phyloP scores from a whole-genome alignment of 495 filamentous ascomycete genomes.

The Tuber indicum region DNA sequence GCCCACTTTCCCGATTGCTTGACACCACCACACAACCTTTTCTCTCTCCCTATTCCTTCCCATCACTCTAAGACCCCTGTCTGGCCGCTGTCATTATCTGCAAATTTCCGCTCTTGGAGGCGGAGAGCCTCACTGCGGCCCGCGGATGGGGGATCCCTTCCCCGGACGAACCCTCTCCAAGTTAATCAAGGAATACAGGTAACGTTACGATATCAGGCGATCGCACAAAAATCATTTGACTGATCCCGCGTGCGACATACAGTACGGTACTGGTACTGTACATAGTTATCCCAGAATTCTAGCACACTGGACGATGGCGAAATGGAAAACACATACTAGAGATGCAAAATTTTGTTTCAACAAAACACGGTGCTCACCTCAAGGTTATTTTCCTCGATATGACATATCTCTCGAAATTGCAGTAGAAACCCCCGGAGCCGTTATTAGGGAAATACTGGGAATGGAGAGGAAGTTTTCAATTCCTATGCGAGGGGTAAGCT shows the following conservation, averaged over 20 bases:
- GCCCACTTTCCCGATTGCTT: neutral
- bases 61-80: neutral
- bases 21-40: neutral
- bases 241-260: neutral
- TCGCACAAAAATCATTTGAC: neutral
- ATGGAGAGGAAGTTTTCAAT: neutral
- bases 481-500: neutral
- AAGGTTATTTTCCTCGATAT: neutral
- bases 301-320: neutral
- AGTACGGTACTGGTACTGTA: too few species aligned
- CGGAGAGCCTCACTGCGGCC: neutral
- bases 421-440: neutral
- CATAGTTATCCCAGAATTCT: neutral
- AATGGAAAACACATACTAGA: neutral
- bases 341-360: neutral
- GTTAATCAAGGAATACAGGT: neutral
- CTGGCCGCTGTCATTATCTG: slow-evolving; percentile 4
- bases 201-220: neutral
- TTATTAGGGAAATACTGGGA: neutral
- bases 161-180: neutral
- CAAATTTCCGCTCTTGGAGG: neutral
- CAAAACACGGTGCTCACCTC: neutral
- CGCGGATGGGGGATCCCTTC: neutral
- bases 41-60: too few species aligned
- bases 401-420: neutral